phyloP scores from a whole-genome alignment of 192 early-diverging fungal genomes.

The Coemansia sp. region DNA sequence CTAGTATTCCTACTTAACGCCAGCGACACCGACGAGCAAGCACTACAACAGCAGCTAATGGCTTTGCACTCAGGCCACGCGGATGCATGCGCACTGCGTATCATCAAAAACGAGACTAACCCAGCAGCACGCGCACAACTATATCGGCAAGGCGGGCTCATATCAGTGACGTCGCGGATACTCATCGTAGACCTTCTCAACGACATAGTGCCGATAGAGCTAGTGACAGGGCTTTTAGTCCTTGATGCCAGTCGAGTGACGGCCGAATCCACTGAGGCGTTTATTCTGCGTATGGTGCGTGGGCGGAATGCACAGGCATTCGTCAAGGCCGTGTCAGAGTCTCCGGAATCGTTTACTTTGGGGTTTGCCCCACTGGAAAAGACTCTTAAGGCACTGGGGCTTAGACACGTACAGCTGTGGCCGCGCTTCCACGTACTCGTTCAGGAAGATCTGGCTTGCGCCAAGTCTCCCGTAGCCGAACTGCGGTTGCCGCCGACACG shows the following conservation, averaged over 20 bases:
- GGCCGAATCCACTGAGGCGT: constrained; percentile 83
- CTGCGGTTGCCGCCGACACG: constrained; percentile 75
- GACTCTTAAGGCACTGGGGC: constrained; percentile 74
- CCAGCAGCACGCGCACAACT: constrained; percentile 49
- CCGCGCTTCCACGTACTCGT: constrained; percentile 62
- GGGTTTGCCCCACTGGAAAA: constrained; percentile 90
- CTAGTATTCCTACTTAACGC: constrained; percentile 84
- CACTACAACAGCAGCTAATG: constrained; percentile 58
- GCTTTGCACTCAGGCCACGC: constrained; percentile 50
- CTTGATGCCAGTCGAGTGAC: constrained; percentile 82
- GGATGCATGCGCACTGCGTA: constrained; percentile 12
- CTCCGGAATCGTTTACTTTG: constrained; percentile 74
- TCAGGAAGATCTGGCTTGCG: constrained; percentile 57
- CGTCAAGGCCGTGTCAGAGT: constrained; percentile 92
- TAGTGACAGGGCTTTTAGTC: constrained; percentile 83
- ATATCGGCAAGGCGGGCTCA: constrained; percentile 81
- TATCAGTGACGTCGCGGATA: constrained; percentile 85
- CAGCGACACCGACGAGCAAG: constrained; percentile 59
- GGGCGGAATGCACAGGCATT: constrained; percentile 82
- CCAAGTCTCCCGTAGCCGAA: constrained; percentile 68
- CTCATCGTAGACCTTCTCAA: constrained; percentile 89
- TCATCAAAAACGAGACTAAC: constrained; percentile 40
- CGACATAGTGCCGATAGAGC: constrained; percentile 68
- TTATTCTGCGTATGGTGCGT: constrained; percentile 81
- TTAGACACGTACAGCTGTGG: constrained; percentile 86